Base-by-base conservation (phyloP, 495 filamentous ascomycete genomes). In the Hyaloscypha bicolor region DNA sequence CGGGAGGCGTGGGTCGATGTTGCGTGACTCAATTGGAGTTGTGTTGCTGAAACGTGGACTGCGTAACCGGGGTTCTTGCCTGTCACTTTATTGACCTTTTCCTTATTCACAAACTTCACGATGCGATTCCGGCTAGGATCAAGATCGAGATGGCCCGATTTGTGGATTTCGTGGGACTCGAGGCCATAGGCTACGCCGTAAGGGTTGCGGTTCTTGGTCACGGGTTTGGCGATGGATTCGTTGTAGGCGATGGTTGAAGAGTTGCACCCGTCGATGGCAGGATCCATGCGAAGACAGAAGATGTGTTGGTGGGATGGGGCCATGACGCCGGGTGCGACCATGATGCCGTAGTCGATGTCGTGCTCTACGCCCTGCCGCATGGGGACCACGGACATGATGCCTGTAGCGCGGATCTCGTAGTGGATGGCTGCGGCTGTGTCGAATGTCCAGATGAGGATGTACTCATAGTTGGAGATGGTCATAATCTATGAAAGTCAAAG, bases 281-380 rank as follows among this genome's bases (percentile, higher is more conserved):
- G 93, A 74, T 97, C 92, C 21, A 97, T 82, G 6, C 93, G 89
- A 2, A 96, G 86, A 0, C 88, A 91, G 76, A 96, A 94, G 77
- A 95, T 89, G 77, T 96, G 93, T 72, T 96, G 93, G 67, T 96
- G 93, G 85, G 96, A 96, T 2, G 60, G 60, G 2, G 67, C 67
- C 67, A 69, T 55, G 4, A 66, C 67, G 31, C 67, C 89, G 0
- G 89, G 89, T 57, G 90, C 87, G n/a, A 92, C 87, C 31, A 90
- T 80, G 0, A 87, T 91, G 29, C 89, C 89, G 81, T 87, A 92
- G 0, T 83, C 81, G 0, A 87, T 81, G 14, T 78, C 75, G 62
- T 88, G 74, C 8, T 37, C 35, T 12, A 37, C 35, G 16, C 87
- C 88, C 16, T 86, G 79, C 57, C 91, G 88, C 63, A 91, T 86